Percentiles rank a stretch among this genome's conserved stretches.
These are phyloP conservation scores for Pisolithus thermaeus DNA, from an alignment of 1,284 basidiomycete species.

Conservation along the genomic window DNA sequence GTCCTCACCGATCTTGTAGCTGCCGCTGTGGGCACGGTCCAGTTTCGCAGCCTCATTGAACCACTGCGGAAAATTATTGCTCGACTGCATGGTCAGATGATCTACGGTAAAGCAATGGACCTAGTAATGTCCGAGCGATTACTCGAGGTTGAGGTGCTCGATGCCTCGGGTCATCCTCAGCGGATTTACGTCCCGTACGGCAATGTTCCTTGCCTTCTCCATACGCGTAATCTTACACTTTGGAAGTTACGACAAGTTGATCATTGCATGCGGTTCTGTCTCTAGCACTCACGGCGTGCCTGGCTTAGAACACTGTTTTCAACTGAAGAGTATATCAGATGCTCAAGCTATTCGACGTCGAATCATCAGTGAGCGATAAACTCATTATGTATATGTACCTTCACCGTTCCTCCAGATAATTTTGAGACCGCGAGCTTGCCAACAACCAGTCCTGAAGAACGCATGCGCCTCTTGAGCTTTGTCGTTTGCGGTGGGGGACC, in stretches of 20 bases:
- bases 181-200: conserved; percentile 76
- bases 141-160: conserved; percentile 74
- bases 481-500: conserved; percentile 97
- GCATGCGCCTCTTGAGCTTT: conserved; percentile 88
- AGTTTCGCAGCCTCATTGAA: conserved; percentile 85
- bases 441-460: conserved; percentile 83
- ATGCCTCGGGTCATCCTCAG: conserved; percentile 43
- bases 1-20: conserved; percentile 37
- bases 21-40: conserved; percentile 88
- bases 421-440: conserved; percentile 91
- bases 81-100: conserved; percentile 82
- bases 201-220: not conserved
- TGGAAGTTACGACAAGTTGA: conserved; percentile 76
- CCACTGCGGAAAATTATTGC: conserved; percentile 89
- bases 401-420: conserved; percentile 59
- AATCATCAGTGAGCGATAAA: conserved; percentile 65
- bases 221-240: not conserved
- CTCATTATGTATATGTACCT: conserved; percentile 5
- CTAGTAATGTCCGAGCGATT: conserved; percentile 81
- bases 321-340: conserved; percentile 92
- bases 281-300: conserved; percentile 92
- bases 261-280: conserved; percentile 89
- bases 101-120: conserved; percentile 81
- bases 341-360: conserved; percentile 84
- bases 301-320: conserved; percentile 90